Evolutionary conservation across 2,329 filamentous ascomycete genomes (phyloP), one percentile per base, ranked within the genome.

Genomic region (Ophioceras dolichostomum): DNA sequence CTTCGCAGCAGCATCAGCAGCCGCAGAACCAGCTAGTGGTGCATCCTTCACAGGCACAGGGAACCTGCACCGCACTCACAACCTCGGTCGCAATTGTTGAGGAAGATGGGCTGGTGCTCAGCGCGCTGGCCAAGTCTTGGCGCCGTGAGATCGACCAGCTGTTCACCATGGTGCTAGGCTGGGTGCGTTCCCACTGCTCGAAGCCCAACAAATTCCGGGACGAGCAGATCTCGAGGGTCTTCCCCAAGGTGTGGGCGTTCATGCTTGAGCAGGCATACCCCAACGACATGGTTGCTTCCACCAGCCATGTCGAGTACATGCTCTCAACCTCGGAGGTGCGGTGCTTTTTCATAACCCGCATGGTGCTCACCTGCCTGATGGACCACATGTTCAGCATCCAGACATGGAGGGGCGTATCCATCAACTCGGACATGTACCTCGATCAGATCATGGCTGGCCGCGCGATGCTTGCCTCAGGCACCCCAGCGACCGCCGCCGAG

Each of bases 291-390:
- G 38, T 42, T 17, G 51, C 56, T 17, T 46, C 54, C 2, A 45
- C 54, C 5, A 53, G 46, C 10, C 54, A 61, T 34, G 50, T 55
- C 0, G 41, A 48, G 31, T 49, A 46, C 29, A 49, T 65, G 9
- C 46, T 64, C 0, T 42, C 44, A n/a, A 52, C 58, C 38, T 39
- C 41, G 4, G 42, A 42, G 4, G 46, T 50, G 3, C 53, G 60
- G 13, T 41, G 43, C 3, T 58, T 52, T 44, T 58, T 64, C 27
- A 44, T 63, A n/a, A 50, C 58, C 39, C 53, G 61, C 29, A 50
- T 65, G 30, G 38, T 58, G 2, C 39, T 59, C 14, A 51, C 57
- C 18, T 62, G 59, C 38, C 48, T 62, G 4, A 43, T 57, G 14
- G 45, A 54, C 19, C 45, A 56, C 13, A 49, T 64, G 28, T 51